A percentile compares a stretch with the other conserved stretches of the same genome.
phyloP scores from a whole-genome alignment of 257 asterid species.

The Anisodus acutangulus region DNA sequence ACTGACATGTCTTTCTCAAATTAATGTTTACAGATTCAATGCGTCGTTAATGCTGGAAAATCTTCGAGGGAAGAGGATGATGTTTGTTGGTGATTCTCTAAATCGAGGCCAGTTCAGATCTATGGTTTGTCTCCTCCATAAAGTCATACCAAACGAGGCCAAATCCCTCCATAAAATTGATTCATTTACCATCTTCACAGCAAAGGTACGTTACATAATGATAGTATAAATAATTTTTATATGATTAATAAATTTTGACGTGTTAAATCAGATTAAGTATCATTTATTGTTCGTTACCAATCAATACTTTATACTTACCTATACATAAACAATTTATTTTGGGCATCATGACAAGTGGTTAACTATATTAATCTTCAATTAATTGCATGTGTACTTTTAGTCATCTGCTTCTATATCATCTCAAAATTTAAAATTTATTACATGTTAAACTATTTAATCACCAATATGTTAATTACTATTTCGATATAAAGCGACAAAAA shows the following conservation, averaged over 20 bases:
- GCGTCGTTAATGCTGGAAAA: slow-evolving; percentile 74
- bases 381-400: too few relatives aligned
- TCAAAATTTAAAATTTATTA: too few relatives aligned
- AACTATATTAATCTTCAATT: neutral
- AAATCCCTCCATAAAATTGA: slow-evolving; percentile 49
- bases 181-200: slow-evolving; percentile 59
- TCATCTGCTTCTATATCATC: neutral
- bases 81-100: slow-evolving; percentile 86
- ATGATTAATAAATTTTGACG: neutral
- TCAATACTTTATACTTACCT: too few relatives aligned
- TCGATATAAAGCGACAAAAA: neutral
- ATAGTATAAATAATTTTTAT: neutral
- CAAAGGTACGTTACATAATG: slow-evolving; percentile 51
- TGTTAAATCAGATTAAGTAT: neutral
- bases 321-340: neutral
- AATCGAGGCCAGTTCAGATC: slow-evolving; percentile 74
- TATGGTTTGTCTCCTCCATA: slow-evolving; percentile 73
- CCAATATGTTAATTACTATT: neutral
- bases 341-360: neutral
- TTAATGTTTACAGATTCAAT: slow-evolving; percentile 55
- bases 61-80: slow-evolving; percentile 70
- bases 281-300: neutral
- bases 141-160: slow-evolving; percentile 54
- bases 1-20: too few relatives aligned
- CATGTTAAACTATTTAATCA: neutral